Base-by-base conservation (phyloP, 2,329 filamentous ascomycete genomes). In the Xylariomycetidae sp. region DNA sequence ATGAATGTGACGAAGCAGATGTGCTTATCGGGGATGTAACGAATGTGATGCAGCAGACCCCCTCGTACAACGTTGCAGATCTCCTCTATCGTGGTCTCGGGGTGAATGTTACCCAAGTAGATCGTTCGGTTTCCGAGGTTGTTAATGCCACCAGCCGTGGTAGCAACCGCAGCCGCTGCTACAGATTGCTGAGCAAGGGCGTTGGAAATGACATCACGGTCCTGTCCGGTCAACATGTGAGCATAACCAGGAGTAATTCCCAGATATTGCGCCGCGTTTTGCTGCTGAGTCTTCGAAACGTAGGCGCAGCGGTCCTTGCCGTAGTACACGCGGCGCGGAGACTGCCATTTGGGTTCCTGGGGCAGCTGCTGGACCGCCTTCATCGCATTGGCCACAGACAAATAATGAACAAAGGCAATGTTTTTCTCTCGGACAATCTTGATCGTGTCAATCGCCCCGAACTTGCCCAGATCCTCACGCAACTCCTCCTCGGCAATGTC, bases 1-100 rank as follows among this genome's bases (percentile, higher is more conserved):
- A 98, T 97, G 65, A 98, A 98, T 2, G 92, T 98, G 37, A 98
- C 92, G 57, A 98, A 98, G 72, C 92, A 98, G 50, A 98, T 98
- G 66, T 98, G 92, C 77, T 98, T 98, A 69, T 98, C 92, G 6
- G 92, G 92, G 51, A 98, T 98, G 66, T 97, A 98, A 50, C 92
- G 88, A 61, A 98, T 94, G 62, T 98, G 92, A 62, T 98, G 92
- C 51, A 98, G 74, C 46, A 98, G 76, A 51, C 92, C 92, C 38
- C 92, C 92, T 45, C 92, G 81, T 33, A 98, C 92, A 37, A 98
- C 92, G 56, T 98, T 98, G 75, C 92, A 98, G 59, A 98, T 98
- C 67, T 98, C 92, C 67, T 98, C 92, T 50, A 97, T 94, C 2
- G 90, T 97, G 2, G 92, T 98, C 67, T 98, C 92, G 0, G 92